A percentile compares a stretch with the other conserved stretches of the same genome.
phyloP scores from a whole-genome alignment of 2,329 filamentous ascomycete species.

The Talaromyces sp. region DNA sequence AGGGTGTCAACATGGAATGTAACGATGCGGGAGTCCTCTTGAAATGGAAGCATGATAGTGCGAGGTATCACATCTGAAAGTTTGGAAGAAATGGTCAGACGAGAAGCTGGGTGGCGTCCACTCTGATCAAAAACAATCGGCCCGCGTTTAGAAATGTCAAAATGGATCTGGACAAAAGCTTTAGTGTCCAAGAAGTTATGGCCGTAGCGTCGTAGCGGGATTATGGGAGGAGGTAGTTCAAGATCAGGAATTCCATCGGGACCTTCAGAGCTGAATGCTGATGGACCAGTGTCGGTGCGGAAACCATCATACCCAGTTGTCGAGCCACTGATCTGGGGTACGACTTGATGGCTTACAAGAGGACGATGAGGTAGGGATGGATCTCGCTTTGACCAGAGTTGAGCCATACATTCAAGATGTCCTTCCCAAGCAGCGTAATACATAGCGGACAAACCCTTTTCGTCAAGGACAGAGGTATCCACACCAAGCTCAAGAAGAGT shows the following conservation, averaged over 20 bases:
- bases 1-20: slow-evolving; percentile 96
- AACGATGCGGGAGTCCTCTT: slow-evolving; percentile 89
- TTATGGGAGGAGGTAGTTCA: slow-evolving; percentile 90
- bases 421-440: slow-evolving; percentile 99
- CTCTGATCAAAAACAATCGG: slow-evolving; percentile 95
- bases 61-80: slow-evolving; percentile 93
- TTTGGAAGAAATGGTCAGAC: slow-evolving; percentile 94
- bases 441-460: slow-evolving; percentile 90
- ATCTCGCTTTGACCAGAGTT: slow-evolving; percentile 56
- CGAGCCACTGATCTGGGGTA: slow-evolving; percentile 24
- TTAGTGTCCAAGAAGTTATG: slow-evolving; percentile 99
- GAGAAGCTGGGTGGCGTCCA: slow-evolving; percentile 90
- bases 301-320: slow-evolving; percentile 25
- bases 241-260: slow-evolving; percentile 87
- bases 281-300: slow-evolving; percentile 32
- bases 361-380: slow-evolving; percentile 26
- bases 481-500: slow-evolving; percentile 76
- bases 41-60: slow-evolving; percentile 90
- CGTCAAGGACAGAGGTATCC: slow-evolving; percentile 75
- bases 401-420: slow-evolving; percentile 87
- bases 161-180: slow-evolving; percentile 89
- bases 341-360: slow-evolving; percentile 30
- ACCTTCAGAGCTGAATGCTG: slow-evolving; percentile 45
- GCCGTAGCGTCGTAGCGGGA: slow-evolving; percentile 87
- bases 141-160: slow-evolving; percentile 64